phyloP scores from a whole-genome alignment of 2,329 filamentous ascomycete species.

The Sarocladium brachiariae region DNA sequence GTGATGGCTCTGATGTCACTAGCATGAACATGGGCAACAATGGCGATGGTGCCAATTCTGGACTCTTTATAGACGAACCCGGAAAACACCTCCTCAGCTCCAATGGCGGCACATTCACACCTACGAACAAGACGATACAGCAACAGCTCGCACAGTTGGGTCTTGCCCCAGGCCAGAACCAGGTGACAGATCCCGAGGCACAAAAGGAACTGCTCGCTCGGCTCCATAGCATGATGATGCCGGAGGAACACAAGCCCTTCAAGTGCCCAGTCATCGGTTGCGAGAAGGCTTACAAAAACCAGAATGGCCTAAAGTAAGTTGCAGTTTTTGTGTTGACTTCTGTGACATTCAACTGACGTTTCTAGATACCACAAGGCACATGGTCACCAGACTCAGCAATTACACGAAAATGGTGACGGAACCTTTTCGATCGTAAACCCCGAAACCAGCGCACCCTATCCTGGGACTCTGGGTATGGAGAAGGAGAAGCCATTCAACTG shows the following conservation, averaged over 20 bases:
- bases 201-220: conserved; percentile 52
- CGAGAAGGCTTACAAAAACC: conserved; percentile 99
- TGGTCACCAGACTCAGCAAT: conserved; percentile 91
- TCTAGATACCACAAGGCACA: conserved; percentile 66
- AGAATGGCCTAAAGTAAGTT: conserved; percentile 90
- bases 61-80: conserved; percentile 76
- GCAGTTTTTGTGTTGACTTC: background rate
- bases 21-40: conserved; percentile 44
- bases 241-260: conserved; percentile 95
- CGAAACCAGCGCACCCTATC: conserved; percentile 87
- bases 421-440: conserved; percentile 98
- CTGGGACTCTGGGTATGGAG: conserved; percentile 97
- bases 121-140: conserved; percentile 38
- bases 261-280: conserved; percentile 97
- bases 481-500: conserved; percentile 99
- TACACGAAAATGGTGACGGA: conserved; percentile 94
- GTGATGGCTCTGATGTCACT: conserved; percentile 57
- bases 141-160: conserved; percentile 66
- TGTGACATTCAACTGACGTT: conserved; percentile 5
- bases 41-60: conserved; percentile 31
- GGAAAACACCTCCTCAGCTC: conserved; percentile 90
- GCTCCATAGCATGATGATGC: conserved; percentile 55
- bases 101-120: conserved; percentile 45
- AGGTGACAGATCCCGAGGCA: conserved; percentile 67
- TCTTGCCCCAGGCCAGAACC: conserved; percentile 62